Conservation (phyloP, 2,329 filamentous ascomycete genomes). For the Didymella pinodella region DNA sequence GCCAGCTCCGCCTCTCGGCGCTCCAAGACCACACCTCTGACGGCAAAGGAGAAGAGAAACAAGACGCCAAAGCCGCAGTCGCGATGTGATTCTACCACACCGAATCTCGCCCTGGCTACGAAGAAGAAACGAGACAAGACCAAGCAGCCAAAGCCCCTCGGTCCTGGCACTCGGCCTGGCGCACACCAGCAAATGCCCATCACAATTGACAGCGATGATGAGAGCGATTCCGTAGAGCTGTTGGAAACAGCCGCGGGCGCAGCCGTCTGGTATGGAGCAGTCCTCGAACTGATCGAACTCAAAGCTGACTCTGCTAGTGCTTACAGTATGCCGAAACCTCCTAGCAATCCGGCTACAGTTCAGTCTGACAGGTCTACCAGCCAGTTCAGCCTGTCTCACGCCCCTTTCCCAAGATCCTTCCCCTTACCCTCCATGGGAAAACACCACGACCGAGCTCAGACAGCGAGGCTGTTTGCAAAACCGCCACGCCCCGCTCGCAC, state of each 20-base stretch:
- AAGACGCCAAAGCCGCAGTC: neutral
- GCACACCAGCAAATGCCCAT: slow-evolving; percentile 18
- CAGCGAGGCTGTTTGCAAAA: too few relatives aligned
- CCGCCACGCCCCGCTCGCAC: neutral
- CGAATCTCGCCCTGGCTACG: too few relatives aligned
- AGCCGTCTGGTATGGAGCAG: neutral
- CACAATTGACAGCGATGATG: slow-evolving; percentile 21
- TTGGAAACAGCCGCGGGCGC: neutral
- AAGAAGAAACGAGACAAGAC: neutral
- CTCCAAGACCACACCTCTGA: neutral
- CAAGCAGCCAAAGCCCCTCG: neutral
- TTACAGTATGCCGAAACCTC: neutral
- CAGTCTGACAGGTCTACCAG: neutral
- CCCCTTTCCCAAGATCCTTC: neutral
- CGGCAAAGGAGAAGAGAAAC: slow-evolving; percentile 2
- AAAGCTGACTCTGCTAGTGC: neutral
- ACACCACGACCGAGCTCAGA: neutral
- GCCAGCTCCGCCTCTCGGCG: neutral
- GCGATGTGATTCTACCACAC: neutral
- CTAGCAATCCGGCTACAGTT: neutral
- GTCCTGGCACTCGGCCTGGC: slow-evolving; percentile 5
- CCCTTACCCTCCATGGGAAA: neutral
- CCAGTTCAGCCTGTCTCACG: neutral
- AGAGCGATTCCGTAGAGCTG: neutral
- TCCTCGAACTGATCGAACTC: neutral